These are phyloP conservation scores for Trapa incisa DNA, from an alignment of 345 rosid species.

Conservation along the genomic window DNA sequence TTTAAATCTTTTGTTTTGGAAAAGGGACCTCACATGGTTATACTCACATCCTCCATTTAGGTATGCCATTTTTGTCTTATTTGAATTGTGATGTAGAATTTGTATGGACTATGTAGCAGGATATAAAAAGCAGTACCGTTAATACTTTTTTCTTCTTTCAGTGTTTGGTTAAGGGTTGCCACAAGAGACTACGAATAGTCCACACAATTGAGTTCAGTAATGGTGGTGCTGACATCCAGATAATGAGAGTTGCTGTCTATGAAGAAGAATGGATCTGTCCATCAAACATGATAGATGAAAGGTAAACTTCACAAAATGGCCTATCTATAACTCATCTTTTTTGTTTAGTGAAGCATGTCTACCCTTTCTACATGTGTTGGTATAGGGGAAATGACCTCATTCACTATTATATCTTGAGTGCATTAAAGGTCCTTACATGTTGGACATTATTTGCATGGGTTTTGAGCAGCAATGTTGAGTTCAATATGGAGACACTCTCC, in stretches of 20 bases:
- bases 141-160: slow-evolving; percentile 12
- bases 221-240: slow-evolving; percentile 75
- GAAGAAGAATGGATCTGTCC: slow-evolving; percentile 90
- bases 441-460: not conserved
- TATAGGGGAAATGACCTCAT: no score
- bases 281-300: slow-evolving; percentile 36
- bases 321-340: not conserved
- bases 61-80: not conserved
- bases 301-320: slow-evolving; percentile 27
- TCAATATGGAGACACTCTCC: slow-evolving; percentile 56
- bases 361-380: not conserved
- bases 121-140: not conserved
- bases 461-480: slow-evolving; percentile 36
- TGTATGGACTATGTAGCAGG: not conserved
- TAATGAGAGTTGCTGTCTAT: slow-evolving; percentile 82
- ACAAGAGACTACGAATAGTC: slow-evolving; percentile 78
- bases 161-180: slow-evolving; percentile 97
- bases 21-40: not conserved
- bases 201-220: slow-evolving; percentile 73
- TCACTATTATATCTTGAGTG: not conserved
- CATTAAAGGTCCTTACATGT: not conserved
- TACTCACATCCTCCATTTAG: not conserved
- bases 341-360: not conserved
- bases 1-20: not conserved
- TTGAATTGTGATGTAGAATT: not conserved